phyloP scores from a whole-genome alignment of 2,329 filamentous ascomycete genomes.

The Penicillium vulpinum region DNA sequence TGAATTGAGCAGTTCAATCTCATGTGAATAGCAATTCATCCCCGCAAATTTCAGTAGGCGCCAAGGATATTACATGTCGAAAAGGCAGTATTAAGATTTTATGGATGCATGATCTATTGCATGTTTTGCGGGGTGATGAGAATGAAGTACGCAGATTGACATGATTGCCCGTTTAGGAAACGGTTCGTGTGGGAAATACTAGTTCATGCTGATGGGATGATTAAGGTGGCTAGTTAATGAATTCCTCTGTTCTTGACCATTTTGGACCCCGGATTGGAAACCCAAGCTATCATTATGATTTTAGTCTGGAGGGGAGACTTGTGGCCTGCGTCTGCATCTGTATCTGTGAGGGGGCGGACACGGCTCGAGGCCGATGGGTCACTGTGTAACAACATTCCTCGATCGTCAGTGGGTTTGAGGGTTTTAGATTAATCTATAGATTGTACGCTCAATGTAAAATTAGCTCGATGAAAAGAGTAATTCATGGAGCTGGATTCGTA shows the following conservation, averaged over 20 bases:
- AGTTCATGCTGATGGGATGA: background rate
- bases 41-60: background rate
- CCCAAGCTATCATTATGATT: background rate
- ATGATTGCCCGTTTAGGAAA: background rate
- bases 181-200: too few species aligned
- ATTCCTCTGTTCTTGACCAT: too few species aligned
- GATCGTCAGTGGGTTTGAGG: background rate
- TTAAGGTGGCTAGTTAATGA: background rate
- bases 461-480: background rate
- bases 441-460: background rate
- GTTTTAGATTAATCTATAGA: background rate
- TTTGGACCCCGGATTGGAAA: too few species aligned
- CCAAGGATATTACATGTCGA: background rate
- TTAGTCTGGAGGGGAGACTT: background rate
- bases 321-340: slow-evolving; percentile 1
- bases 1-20: background rate
- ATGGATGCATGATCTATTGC: background rate
- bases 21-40: background rate
- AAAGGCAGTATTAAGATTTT: background rate
- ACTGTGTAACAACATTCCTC: slow-evolving; percentile 1
- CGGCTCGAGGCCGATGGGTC: background rate
- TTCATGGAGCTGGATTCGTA: too few species aligned
- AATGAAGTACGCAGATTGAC: background rate
- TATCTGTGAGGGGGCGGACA: slow-evolving; percentile 3
- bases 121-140: background rate